A percentile compares a stretch with the other conserved stretches of the same genome.
phyloP scores from a whole-genome alignment of 2,329 filamentous ascomycete species.

The Pestalotiopsis sp. region DNA sequence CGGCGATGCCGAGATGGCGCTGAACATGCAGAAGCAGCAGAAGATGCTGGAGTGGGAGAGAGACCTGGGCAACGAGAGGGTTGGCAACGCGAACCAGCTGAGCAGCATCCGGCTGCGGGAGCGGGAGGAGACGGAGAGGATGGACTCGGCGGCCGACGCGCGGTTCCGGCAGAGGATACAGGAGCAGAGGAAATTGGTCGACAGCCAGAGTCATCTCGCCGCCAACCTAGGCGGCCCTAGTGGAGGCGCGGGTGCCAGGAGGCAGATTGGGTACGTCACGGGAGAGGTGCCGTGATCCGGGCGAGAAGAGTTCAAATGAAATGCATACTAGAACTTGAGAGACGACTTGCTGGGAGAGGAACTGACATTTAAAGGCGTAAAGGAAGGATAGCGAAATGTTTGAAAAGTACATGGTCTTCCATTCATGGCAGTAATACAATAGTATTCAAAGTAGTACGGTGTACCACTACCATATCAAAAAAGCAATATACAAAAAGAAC shows the following conservation, averaged over 20 bases:
- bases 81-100: slow-evolving; percentile 52
- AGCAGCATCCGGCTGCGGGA: slow-evolving; percentile 52
- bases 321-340: not conserved
- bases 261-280: slow-evolving; percentile 60
- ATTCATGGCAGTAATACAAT: too few relatives aligned
- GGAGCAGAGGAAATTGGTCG: slow-evolving; percentile 55
- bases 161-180: slow-evolving; percentile 48
- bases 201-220: slow-evolving; percentile 44
- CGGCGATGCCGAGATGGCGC: slow-evolving; percentile 48
- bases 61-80: slow-evolving; percentile 45
- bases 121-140: slow-evolving; percentile 51
- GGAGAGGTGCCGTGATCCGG: slow-evolving; percentile 37
- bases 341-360: too few relatives aligned
- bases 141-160: slow-evolving; percentile 49
- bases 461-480: too few relatives aligned
- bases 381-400: too few relatives aligned
- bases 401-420: too few relatives aligned
- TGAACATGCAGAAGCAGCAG: slow-evolving; percentile 46
- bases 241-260: slow-evolving; percentile 39
- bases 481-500: too few relatives aligned
- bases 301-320: not conserved
- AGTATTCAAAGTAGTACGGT: too few relatives aligned
- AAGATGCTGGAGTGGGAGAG: slow-evolving; percentile 53
- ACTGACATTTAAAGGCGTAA: too few relatives aligned
- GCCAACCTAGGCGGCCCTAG: slow-evolving; percentile 34